Conservation (phyloP, 768 basidiomycete genomes). For the Clathrus columnatus region DNA sequence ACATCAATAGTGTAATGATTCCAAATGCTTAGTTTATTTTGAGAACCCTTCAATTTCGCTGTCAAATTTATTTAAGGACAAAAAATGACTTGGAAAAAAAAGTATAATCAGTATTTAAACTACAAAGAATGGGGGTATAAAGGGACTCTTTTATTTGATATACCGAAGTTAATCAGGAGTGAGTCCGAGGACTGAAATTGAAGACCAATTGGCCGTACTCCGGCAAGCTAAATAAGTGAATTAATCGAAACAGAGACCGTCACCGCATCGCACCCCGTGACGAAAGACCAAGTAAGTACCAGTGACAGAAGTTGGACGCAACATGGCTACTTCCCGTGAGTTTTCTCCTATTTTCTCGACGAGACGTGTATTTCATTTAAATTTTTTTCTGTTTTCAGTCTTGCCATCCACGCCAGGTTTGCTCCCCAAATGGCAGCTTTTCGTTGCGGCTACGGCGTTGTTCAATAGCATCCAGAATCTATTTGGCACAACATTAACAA, state of each 20-base stretch:
- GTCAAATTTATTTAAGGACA: not conserved
- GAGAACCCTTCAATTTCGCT: not conserved
- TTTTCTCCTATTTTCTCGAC: not conserved
- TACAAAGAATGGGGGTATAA: too few species aligned
- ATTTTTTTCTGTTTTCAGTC: constrained; percentile 27
- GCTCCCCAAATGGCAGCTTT: constrained; percentile 83
- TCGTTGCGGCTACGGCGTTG: constrained; percentile 66
- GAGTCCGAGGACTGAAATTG: too few species aligned
- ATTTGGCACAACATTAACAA: constrained; percentile 65
- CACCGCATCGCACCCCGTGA: too few species aligned
- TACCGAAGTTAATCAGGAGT: not conserved
- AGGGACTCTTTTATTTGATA: too few species aligned
- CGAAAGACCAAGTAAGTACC: too few species aligned
- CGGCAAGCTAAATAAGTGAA: too few species aligned
- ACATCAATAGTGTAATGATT: not conserved
- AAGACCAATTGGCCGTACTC: too few species aligned
- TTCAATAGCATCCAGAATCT: constrained; percentile 88
- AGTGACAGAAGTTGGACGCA: not conserved
- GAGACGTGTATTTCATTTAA: not conserved
- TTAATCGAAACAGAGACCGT: too few species aligned
- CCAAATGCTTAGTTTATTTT: not conserved
- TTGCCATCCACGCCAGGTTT: constrained; percentile 60
- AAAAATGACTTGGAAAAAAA: too few species aligned
- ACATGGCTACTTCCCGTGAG: not conserved
- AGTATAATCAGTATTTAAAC: too few species aligned